Conservation (phyloP, 768 basidiomycete species). For the Tricholoma terreum region DNA sequence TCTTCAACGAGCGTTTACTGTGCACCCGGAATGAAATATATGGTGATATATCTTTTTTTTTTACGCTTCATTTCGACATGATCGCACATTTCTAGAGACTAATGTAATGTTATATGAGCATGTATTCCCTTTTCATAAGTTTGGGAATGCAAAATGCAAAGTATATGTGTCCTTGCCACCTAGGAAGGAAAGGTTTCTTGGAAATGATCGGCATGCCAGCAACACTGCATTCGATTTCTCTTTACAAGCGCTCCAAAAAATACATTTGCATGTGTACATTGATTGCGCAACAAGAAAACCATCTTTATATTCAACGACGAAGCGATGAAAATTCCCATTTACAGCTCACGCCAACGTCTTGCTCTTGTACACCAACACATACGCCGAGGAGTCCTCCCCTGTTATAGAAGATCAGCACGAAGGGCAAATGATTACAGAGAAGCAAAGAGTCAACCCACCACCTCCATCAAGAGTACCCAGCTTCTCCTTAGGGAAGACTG, state of each 20-base stretch:
- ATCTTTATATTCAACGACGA: not conserved
- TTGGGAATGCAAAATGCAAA: too few species aligned
- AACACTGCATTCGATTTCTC: too few species aligned
- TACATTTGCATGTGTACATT: too few species aligned
- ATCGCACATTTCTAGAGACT: not conserved
- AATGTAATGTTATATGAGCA: not conserved
- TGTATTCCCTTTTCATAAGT: not conserved
- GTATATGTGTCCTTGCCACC: too few species aligned
- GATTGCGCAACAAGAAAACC: not conserved
- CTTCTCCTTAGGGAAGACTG: conserved; percentile 82
- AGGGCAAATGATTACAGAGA: not conserved
- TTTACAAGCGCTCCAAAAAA: too few species aligned
- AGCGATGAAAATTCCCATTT: not conserved
- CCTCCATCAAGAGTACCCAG: conserved; percentile 85
- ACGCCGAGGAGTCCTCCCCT: conserved; percentile 84
- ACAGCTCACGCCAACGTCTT: conserved; percentile 29
- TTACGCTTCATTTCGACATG: not conserved
- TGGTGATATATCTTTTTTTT: not conserved
- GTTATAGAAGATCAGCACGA: conserved; percentile 31
- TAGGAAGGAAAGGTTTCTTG: too few species aligned
- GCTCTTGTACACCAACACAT: conserved; percentile 82
- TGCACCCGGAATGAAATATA: conserved; percentile 22
- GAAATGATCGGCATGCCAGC: too few species aligned
- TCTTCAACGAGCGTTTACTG: conserved; percentile 44
- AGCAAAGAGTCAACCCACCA: conserved; percentile 32